phyloP scores from a whole-genome alignment of 208 protist species.

The Eutreptiella sp. region DNA sequence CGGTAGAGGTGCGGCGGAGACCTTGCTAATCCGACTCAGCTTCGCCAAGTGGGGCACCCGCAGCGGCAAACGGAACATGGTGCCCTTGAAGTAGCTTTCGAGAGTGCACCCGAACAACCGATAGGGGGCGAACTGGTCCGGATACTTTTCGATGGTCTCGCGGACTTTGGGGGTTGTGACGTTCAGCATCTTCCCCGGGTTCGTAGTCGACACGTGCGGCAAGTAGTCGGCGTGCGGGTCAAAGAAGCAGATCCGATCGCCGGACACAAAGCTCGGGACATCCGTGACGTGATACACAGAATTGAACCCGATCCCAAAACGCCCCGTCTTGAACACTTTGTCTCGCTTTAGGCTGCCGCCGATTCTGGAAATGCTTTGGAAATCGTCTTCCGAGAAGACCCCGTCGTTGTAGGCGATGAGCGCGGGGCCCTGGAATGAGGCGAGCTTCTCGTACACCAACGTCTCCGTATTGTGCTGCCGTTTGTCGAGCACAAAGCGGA shows the following conservation, averaged over 20 bases:
- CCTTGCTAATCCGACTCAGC: background rate
- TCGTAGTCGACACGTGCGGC: background rate
- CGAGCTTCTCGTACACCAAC: background rate
- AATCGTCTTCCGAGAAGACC: slow-evolving; percentile 18
- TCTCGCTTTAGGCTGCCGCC: background rate
- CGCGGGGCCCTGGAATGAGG: slow-evolving; percentile 18
- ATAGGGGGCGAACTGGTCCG: slow-evolving; percentile 36
- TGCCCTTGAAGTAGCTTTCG: slow-evolving; percentile 13
- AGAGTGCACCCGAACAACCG: slow-evolving; percentile 29
- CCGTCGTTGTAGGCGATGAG: slow-evolving; percentile 28
- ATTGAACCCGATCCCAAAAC: slow-evolving; percentile 47
- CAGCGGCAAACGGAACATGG: slow-evolving; percentile 31
- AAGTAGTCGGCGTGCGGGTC: slow-evolving; percentile 34
- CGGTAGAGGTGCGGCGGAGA: no score
- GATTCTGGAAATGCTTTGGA: slow-evolving; percentile 19
- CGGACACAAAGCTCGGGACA: slow-evolving; percentile 33
- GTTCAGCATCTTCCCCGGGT: slow-evolving; percentile 19
- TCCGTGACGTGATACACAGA: slow-evolving; percentile 49
- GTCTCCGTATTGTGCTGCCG: background rate
- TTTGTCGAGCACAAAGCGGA: slow-evolving; percentile 15
- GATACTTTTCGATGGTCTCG: background rate
- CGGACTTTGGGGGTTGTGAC: background rate
- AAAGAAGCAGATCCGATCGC: slow-evolving; percentile 27
- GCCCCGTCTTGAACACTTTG: slow-evolving; percentile 15
- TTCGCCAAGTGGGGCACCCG: background rate